Evolutionary conservation across 768 basidiomycete genomes (phyloP).

Genomic region (Pisolithus sp.): DNA sequence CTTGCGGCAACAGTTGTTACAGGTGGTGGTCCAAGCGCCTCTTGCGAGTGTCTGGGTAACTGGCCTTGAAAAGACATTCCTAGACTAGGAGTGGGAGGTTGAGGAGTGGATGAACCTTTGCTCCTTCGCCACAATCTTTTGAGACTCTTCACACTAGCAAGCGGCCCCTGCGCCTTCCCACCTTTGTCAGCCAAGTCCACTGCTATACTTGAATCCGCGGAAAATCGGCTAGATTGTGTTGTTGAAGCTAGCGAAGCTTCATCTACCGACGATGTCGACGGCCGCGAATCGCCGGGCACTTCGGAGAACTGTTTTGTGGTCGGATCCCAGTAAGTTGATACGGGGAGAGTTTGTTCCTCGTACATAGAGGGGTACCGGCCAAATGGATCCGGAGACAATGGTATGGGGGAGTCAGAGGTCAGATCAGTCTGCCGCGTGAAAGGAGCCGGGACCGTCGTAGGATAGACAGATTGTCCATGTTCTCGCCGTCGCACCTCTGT

Average conservation of each 20-base stretch:
- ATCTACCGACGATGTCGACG: conserved; percentile 20
- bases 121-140: conserved; percentile 78
- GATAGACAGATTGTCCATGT: conserved; percentile 45
- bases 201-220: conserved; percentile 54
- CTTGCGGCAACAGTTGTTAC: conserved; percentile 19
- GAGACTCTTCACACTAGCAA: conserved; percentile 70
- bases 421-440: conserved; percentile 17
- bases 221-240: conserved; percentile 60
- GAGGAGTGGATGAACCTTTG: conserved; percentile 34
- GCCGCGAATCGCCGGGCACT: conserved; percentile 17
- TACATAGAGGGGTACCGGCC: conserved; percentile 58
- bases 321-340: conserved; percentile 42
- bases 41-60: conserved; percentile 20
- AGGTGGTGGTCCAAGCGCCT: conserved; percentile 18
- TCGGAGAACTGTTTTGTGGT: conserved; percentile 17
- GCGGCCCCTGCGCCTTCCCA: conserved; percentile 34
- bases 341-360: conserved; percentile 22
- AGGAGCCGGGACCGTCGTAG: conserved; percentile 29
- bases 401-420: conserved; percentile 53
- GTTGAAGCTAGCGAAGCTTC: conserved; percentile 15
- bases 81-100: conserved; percentile 31
- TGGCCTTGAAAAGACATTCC: conserved; percentile 29
- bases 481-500: conserved; percentile 46
- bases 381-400: conserved; percentile 81
- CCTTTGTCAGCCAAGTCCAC: conserved; percentile 24